Evolutionary conservation across 805 yeast species (phyloP), one percentile per base, ranked within the genome.

Genomic region (Metschnikowia gelsemii): DNA sequence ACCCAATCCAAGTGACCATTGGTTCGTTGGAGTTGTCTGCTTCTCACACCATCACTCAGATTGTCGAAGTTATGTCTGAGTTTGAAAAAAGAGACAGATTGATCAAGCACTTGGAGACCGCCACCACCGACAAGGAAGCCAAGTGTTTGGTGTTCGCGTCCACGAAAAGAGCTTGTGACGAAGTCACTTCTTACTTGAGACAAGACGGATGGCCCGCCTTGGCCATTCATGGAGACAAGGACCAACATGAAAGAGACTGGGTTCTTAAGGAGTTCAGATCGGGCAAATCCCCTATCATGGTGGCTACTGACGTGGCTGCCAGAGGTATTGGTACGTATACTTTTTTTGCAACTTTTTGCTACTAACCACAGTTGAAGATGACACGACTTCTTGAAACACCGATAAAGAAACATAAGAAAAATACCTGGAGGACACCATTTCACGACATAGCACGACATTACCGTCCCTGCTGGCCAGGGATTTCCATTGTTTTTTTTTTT

Each of bases 231-330:
- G 99, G 99, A 75, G 99, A 93, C 71, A 93, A 93, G 70, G 88
- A 84, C 60, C 99, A 93, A 75, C 78, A 82, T 64, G 98, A 93
- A 73, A 90, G 99, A 79, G 98, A 93, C 73, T 93, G 98, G 98
- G 98, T 91, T 56, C 75, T 93, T 68, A 77, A 73, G 55, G 96
- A 91, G 72, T 93, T 93, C 76, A 87, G 85, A 78, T 62, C 79
- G 47, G 98, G 98, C 58, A 86, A 82, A 68, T 82, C 95, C 42
- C 96, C 96, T 52, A 84, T 93, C 61, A 89, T 93, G 97, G 96
- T 90, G 64, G 99, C 99, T 49, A 93, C 99, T 52, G 99, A 93
- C 70, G 99, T 93, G 66, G 99, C 99, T 50, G 96, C 99, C 54
- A 87, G 99, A 79, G 99, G 99, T 82, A 89, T 93, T 75, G 97